Conservation (phyloP, 1,139 yeast species). For the Candida albicans region DNA sequence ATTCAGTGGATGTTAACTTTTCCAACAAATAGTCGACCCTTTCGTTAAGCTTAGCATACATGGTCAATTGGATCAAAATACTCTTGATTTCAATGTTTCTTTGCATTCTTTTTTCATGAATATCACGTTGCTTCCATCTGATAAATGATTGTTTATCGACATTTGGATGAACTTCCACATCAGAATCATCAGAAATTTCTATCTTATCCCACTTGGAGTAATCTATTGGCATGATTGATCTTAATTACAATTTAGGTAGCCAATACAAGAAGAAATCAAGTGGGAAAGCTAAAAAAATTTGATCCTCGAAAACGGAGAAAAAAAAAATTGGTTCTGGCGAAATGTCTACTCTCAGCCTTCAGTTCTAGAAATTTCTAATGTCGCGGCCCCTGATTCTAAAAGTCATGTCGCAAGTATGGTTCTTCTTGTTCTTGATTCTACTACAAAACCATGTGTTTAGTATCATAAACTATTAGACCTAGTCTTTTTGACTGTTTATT, state of each 20-base stretch:
- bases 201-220: slow-evolving; percentile 98
- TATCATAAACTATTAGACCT: no score
- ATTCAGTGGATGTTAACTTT: slow-evolving; percentile 31
- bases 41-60: slow-evolving; percentile 73
- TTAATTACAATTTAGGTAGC: not conserved
- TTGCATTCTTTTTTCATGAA: slow-evolving; percentile 87
- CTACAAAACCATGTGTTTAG: no score
- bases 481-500: no score
- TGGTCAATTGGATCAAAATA: slow-evolving; percentile 66
- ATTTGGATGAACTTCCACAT: slow-evolving; percentile 95
- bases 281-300: no score
- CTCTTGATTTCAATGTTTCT: slow-evolving; percentile 75
- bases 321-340: not conserved
- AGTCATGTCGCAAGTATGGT: no score
- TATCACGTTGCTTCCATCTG: slow-evolving; percentile 95
- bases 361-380: no score
- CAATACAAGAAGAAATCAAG: not conserved
- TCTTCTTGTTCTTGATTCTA: no score
- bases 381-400: no score
- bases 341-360: no score
- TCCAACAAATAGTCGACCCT: slow-evolving; percentile 67
- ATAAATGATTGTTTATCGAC: slow-evolving; percentile 93
- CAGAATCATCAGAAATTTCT: slow-evolving; percentile 94
- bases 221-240: slow-evolving; percentile 65
- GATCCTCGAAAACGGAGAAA: not conserved